A percentile compares a stretch with the other conserved stretches of the same genome.
Evolutionary conservation across 306 rosid species (phyloP).

Genomic region (Pterocarpus santalinus): DNA sequence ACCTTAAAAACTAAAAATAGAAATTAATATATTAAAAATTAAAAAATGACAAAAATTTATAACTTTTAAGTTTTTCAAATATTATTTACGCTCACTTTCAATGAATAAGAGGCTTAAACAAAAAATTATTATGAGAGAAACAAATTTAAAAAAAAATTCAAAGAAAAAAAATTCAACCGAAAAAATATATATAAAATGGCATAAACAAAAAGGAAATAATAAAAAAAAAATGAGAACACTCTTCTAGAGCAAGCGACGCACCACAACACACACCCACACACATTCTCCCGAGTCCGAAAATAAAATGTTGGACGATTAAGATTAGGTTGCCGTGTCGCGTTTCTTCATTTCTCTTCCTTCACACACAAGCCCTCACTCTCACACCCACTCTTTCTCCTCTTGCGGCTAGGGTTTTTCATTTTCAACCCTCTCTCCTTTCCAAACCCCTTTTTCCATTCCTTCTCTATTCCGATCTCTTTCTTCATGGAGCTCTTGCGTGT

Average conservation of each 20-base stretch:
- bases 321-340: conserved; percentile 50
- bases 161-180: too few species aligned
- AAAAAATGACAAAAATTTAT: too few species aligned
- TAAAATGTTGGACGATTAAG: conserved; percentile 51
- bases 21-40: too few species aligned
- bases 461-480: neutral
- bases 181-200: too few species aligned
- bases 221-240: neutral
- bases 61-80: too few species aligned
- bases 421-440: neutral
- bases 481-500: conserved; percentile 57
- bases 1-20: too few species aligned
- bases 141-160: too few species aligned
- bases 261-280: too few species aligned
- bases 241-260: conserved; percentile 15
- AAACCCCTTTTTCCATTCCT: neutral
- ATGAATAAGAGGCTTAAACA: too few species aligned
- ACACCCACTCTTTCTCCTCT: neutral
- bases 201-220: neutral
- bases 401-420: conserved; percentile 84
- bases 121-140: too few species aligned
- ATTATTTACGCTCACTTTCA: too few species aligned
- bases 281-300: conserved; percentile 18
- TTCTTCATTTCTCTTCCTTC: neutral
- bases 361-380: conserved; percentile 27